Evolutionary conservation across 1,284 basidiomycete species (phyloP).

Genomic region (Boletus mariae): DNA sequence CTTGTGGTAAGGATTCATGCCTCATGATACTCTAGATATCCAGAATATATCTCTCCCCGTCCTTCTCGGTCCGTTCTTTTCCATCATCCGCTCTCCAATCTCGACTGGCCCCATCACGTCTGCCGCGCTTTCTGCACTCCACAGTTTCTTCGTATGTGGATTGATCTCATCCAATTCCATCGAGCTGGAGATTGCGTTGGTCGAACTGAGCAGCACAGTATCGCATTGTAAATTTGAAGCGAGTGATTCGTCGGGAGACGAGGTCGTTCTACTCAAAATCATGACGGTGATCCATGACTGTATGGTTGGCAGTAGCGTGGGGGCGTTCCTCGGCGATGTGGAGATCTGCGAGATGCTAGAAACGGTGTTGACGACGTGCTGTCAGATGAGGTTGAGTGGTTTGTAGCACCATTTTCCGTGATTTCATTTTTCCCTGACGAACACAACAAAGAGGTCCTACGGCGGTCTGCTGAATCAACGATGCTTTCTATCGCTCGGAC

Average conservation of each 20-base stretch:
- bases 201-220: slow-evolving; percentile 84
- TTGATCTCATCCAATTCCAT: slow-evolving; percentile 58
- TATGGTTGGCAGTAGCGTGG: slow-evolving; percentile 64
- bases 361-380: slow-evolving; percentile 95
- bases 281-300: slow-evolving; percentile 88
- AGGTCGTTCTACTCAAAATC: slow-evolving; percentile 91
- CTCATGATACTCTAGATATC: slow-evolving; percentile 49
- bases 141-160: slow-evolving; percentile 79
- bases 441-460: slow-evolving; percentile 67
- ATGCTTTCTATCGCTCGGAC: slow-evolving; percentile 86
- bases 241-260: slow-evolving; percentile 92
- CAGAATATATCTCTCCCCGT: slow-evolving; percentile 49
- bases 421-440: slow-evolving; percentile 15
- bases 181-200: slow-evolving; percentile 62
- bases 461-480: slow-evolving; percentile 90
- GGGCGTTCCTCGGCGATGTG: slow-evolving; percentile 76
- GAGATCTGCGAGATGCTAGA: slow-evolving; percentile 98
- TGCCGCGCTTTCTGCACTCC: slow-evolving; percentile 82
- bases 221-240: slow-evolving; percentile 98
- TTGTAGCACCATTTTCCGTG: slow-evolving; percentile 33
- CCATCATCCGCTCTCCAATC: slow-evolving; percentile 87
- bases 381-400: slow-evolving; percentile 94
- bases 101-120: slow-evolving; percentile 96
- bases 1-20: slow-evolving; percentile 4
- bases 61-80: slow-evolving; percentile 86